These are phyloP conservation scores for Teratosphaeria pseudoeucalypti DNA, from an alignment of 2,329 filamentous ascomycete species.

Conservation along the genomic window DNA sequence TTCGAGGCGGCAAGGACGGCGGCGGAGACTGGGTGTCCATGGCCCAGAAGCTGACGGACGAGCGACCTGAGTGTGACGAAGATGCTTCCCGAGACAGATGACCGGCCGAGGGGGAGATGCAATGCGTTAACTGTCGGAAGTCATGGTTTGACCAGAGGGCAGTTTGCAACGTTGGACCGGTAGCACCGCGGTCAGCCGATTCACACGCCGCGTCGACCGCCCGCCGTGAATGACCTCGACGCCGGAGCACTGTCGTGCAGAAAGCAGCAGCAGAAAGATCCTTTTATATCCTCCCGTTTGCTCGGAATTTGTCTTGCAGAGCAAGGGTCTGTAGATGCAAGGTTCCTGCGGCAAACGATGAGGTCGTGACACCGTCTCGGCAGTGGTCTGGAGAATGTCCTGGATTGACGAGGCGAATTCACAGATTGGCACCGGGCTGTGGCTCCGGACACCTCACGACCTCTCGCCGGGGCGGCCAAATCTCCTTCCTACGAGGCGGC, in stretches of 20 bases:
- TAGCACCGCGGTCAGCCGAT: background rate
- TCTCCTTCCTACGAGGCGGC: background rate
- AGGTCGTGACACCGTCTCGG: constrained; percentile 2
- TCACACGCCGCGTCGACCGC: background rate
- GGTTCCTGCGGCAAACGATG: constrained; percentile 5
- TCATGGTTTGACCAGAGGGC: background rate
- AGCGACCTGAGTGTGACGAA: background rate
- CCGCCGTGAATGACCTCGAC: background rate
- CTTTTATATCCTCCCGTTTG: constrained; percentile 2
- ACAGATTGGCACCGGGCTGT: background rate
- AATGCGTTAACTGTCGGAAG: background rate
- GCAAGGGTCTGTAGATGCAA: constrained; percentile 2
- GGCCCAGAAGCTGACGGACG: background rate
- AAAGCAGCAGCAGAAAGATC: background rate
- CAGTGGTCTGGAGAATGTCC: background rate
- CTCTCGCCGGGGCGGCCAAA: background rate
- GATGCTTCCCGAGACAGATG: background rate
- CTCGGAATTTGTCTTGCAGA: background rate
- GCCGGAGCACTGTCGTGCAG: background rate
- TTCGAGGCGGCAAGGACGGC: constrained; percentile 7
- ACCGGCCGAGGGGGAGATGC: background rate
- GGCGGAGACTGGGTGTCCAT: background rate
- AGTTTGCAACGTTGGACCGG: background rate
- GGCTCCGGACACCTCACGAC: background rate
- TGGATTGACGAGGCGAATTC: background rate